Conservation (phyloP, 441 rosid genomes). For the Melastoma candidum region DNA sequence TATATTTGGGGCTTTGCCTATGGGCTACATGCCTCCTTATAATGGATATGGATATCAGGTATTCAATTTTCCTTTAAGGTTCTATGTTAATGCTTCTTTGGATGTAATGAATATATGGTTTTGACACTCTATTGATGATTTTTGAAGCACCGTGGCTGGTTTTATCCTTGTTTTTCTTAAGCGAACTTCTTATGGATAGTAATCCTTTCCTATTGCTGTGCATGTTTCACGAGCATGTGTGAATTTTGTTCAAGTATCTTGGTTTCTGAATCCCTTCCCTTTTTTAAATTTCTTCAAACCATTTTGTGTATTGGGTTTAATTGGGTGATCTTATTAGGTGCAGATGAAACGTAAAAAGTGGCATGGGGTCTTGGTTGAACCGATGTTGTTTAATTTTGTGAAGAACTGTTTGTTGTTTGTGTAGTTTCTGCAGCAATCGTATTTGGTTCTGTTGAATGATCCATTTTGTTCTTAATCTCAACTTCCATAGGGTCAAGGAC, state of each 20-base stretch:
- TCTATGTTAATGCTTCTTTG: not conserved
- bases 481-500: conserved; percentile 67
- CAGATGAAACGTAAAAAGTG: no score
- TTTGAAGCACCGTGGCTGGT: no score
- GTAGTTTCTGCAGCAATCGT: not conserved
- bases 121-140: conserved; percentile 1
- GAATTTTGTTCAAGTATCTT: no score
- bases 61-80: conserved; percentile 11
- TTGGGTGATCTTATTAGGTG: no score
- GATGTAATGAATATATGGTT: not conserved
- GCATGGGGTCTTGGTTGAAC: no score
- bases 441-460: conserved; percentile 2
- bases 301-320: no score
- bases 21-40: conserved; percentile 76
- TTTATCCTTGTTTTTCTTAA: not conserved
- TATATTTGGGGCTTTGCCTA: conserved; percentile 83
- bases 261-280: no score
- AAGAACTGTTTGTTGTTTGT: not conserved
- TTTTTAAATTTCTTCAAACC: no score
- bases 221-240: no score
- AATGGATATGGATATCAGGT: conserved; percentile 96
- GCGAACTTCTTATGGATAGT: no score
- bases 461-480: conserved; percentile 8
- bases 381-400: no score
- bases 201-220: no score